These are phyloP conservation scores for Kazachstania sp. DNA, from an alignment of 1,139 yeast genomes.

Conservation along the genomic window DNA sequence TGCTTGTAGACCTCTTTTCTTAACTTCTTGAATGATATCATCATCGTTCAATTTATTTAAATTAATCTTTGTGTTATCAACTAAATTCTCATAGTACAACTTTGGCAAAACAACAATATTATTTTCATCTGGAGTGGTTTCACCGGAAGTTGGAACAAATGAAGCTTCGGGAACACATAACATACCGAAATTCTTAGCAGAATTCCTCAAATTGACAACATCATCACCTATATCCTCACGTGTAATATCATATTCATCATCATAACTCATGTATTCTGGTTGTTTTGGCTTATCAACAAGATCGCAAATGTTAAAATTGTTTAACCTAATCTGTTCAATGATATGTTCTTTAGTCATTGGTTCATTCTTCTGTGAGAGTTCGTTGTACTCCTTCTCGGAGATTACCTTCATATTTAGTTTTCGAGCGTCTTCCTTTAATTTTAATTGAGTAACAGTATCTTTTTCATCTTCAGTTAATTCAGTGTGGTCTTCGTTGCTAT, in stretches of 20 bases:
- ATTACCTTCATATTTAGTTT: conserved; percentile 25
- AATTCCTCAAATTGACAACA: conserved; percentile 17
- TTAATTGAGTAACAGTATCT: conserved; percentile 19
- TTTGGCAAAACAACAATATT: conserved; percentile 58
- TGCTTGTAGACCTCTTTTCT: conserved; percentile 39
- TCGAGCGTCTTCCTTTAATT: background rate
- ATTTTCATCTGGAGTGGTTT: conserved; percentile 40
- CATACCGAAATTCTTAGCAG: conserved; percentile 40
- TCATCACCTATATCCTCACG: conserved; percentile 3
- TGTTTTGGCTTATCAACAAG: conserved; percentile 12
- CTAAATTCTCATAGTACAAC: conserved; percentile 44
- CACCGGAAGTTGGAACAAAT: conserved; percentile 43
- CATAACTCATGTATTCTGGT: background rate
- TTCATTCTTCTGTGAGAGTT: conserved; percentile 19
- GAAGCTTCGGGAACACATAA: conserved; percentile 48
- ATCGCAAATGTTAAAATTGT: conserved; percentile 5
- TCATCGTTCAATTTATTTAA: conserved; percentile 43
- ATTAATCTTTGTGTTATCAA: conserved; percentile 39
- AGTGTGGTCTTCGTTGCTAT: background rate
- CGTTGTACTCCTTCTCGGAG: conserved; percentile 34
- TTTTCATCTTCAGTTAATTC: conserved; percentile 2
- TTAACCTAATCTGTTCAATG: conserved; percentile 12
- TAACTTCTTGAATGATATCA: conserved; percentile 39
- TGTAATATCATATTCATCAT: conserved; percentile 5
- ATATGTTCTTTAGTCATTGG: conserved; percentile 16